Percentiles rank a stretch among this genome's conserved stretches.
These are phyloP conservation scores for Lyophyllum semitale DNA, from an alignment of 768 basidiomycete species.

Conservation along the genomic window DNA sequence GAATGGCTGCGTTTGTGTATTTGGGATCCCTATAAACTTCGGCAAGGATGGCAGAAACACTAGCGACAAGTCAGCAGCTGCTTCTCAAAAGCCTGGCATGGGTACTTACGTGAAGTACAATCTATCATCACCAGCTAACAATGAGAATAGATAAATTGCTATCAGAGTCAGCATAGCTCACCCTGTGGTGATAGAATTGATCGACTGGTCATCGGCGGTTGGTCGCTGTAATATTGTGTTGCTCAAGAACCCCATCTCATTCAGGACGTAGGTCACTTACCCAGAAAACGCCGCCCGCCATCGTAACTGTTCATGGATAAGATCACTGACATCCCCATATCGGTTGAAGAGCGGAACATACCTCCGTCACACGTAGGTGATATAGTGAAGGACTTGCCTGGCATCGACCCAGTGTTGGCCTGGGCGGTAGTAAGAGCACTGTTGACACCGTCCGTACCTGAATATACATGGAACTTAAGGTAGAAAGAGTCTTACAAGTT, in stretches of 20 bases:
- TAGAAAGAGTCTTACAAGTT: conserved; percentile 36
- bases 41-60: conserved; percentile 51
- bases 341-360: conserved; percentile 20
- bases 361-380: conserved; percentile 45
- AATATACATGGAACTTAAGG: not conserved
- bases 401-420: conserved; percentile 35
- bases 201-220: conserved; percentile 37
- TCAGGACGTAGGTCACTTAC: conserved; percentile 23
- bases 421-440: conserved; percentile 46
- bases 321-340: not conserved
- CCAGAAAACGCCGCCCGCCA: conserved; percentile 61
- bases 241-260: not conserved
- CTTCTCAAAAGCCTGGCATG: not conserved
- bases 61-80: conserved; percentile 17
- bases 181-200: conserved; percentile 57
- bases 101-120: conserved; percentile 13
- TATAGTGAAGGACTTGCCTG: conserved; percentile 43
- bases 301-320: conserved; percentile 32
- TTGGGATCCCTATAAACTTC: conserved; percentile 44
- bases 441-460: not conserved
- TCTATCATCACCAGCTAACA: conserved; percentile 3
- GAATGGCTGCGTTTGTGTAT: conserved; percentile 47
- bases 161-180: conserved; percentile 20
- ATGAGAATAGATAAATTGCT: not conserved
- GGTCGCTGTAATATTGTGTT: conserved; percentile 35